Base-by-base conservation (phyloP, 805 yeast genomes). In the Zygosaccharomyces lentus region DNA sequence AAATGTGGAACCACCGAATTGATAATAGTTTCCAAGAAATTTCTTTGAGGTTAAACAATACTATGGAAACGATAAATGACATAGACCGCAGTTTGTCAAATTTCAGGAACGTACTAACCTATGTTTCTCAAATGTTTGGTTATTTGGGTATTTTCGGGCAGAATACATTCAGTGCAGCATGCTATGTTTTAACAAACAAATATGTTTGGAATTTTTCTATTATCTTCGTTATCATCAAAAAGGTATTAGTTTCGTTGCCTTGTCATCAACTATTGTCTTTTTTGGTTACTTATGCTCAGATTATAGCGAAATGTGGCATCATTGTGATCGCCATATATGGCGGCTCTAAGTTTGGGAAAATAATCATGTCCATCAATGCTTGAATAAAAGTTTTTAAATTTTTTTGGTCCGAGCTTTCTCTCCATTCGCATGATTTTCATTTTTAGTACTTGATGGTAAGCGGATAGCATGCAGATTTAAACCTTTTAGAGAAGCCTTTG, bases 401-500 rank as follows among this genome's bases (percentile, higher is more conserved):
- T 44, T 24, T 9, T 15, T 12, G 24, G 37, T 15, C 9, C 13
- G 15, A 23, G 8, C 8, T 27, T 30, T 36, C 19, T 38, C 45
- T 10, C 30, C 16, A 24, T 12, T 13, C 4, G 32, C 32, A 12
- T 43, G 37, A 15, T 35, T 43, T 9, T 26, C 23, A 8, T 50
- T 40, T 10, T 37, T 35, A 15, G 15, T 26, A 17, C 29, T 26
- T 9, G 19, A 23, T 23, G 41, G 34, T 19, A 32, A 32, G 25
- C 53, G 42, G 6, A 49, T 43, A 2, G 43, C 53, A 38, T 57
- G 56, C 16, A 59, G 37, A 10, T 58, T 53, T 10, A 59, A 37
- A 9, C 64, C 64, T 35, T 48, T 53, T 43, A 54, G 56, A 13
- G 55, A 34, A 4, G 50, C 42, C 9, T 47, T 41, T 24, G 52